Percentiles rank a stretch among this genome's conserved stretches.
These are phyloP conservation scores for Aspergillus wentii DNA, from an alignment of 495 filamentous ascomycete genomes.

Conservation along the genomic window DNA sequence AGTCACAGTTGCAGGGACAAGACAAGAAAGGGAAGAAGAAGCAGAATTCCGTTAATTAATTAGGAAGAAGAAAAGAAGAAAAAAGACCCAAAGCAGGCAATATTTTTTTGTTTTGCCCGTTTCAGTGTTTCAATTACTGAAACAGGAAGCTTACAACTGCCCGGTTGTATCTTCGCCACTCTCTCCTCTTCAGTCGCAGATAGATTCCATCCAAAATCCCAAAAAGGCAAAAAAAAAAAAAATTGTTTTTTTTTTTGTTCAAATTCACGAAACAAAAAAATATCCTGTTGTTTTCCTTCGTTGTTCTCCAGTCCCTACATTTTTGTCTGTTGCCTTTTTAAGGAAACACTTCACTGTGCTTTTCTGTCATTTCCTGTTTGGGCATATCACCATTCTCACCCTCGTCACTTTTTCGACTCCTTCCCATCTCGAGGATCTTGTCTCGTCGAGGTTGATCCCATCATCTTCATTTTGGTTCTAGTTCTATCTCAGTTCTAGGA, in stretches of 20 bases:
- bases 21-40: too few species aligned
- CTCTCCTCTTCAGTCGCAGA: conserved; percentile 27
- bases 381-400: too few species aligned
- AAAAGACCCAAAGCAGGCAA: conserved; percentile 6
- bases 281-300: conserved; percentile 10
- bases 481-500: too few species aligned
- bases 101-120: conserved; percentile 9
- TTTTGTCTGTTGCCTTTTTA: conserved; percentile 13
- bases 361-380: conserved; percentile 25
- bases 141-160: conserved; percentile 23
- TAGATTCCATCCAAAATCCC: conserved; percentile 29
- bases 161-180: conserved; percentile 19
- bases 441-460: conserved; percentile 7
- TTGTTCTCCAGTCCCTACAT: conserved; percentile 21
- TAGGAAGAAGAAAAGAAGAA: conserved; percentile 11
- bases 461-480: too few species aligned
- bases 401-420: too few species aligned
- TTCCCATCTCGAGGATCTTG: conserved; percentile 5
- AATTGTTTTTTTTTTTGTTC: conserved; percentile 6
- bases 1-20: too few species aligned
- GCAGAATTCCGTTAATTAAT: conserved; percentile 15
- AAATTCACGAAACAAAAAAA: conserved; percentile 7
- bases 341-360: conserved; percentile 46
- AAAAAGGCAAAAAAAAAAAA: conserved; percentile 19
- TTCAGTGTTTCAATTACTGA: conserved; percentile 24